Base-by-base conservation (phyloP, 1,284 basidiomycete genomes). In the Xerocomus minutiporus region DNA sequence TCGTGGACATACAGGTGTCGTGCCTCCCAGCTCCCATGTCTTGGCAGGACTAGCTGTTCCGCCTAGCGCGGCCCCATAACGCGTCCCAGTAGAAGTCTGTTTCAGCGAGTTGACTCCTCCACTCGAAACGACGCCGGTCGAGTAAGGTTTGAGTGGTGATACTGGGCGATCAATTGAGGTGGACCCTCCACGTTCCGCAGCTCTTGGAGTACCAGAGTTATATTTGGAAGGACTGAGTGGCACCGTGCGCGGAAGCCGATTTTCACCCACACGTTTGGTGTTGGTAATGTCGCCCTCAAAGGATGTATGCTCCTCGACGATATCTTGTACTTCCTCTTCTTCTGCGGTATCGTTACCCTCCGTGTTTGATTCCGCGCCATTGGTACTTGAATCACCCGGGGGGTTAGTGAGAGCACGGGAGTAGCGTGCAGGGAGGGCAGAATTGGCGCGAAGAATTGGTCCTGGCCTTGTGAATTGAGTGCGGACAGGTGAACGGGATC, bases 1-100 rank as follows among this genome's bases (percentile, higher is more conserved):
- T 49, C 73, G 72, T n/a, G 78, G 75, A 60, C 83, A 85, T 39
- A 64, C 66, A 20, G 83, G 80, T 20, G 75, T 81, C 29, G 51
- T 46, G 2, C 68, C 68, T 36, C 73, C 66, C 2, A 69, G 68
- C n/a, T 69, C 75, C 73, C 75, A 77, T 53, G 65, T 62, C 54
- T 65, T 68, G 31, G 57, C 59, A 31, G 72, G 71, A 17, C 69
- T 72, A 42, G 61, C 67, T 11, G 53, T 39, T 5, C 66, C 67
- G 11, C 65, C 61, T 8, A 80, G 68, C 3, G 77, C 80, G 26
- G 66, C 67, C 23, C 80, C 80, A 54, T 81, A 81, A 25, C 80
- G 72, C 15, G 78, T 77, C 12, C 80, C 81, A 2, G 79, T 80
- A 34, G 68, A 57, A 4, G 69, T 75, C 28, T 72, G 71, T 25